These are phyloP conservation scores for Colletotrichum sp. DNA, from an alignment of 2,329 filamentous ascomycete species.

Conservation along the genomic window DNA sequence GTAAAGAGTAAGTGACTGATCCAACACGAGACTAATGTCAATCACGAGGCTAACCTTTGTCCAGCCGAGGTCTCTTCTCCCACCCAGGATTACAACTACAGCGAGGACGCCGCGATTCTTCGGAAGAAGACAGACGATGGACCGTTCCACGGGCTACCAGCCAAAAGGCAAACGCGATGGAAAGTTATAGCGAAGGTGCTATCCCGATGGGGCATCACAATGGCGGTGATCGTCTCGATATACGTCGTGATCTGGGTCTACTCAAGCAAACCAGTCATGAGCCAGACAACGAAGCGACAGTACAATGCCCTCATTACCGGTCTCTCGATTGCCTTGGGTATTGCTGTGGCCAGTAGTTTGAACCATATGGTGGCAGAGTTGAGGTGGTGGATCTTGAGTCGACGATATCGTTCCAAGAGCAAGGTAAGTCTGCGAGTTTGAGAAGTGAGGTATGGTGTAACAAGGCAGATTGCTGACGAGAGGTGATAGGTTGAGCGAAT, in stretches of 20 bases:
- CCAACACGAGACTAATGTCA: neutral
- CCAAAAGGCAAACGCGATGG: neutral
- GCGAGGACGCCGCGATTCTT: constrained; percentile 10
- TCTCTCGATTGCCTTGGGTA: constrained; percentile 44
- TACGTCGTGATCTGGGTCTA: constrained; percentile 34
- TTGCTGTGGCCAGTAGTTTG: constrained; percentile 46
- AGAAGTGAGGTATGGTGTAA: neutral
- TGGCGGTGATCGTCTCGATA: constrained; percentile 29
- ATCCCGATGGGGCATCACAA: constrained; percentile 31
- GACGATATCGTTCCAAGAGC: constrained; percentile 35
- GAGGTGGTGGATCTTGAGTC: constrained; percentile 50
- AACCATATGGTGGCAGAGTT: constrained; percentile 48
- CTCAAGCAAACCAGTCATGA: constrained; percentile 31
- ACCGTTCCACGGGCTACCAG: neutral
- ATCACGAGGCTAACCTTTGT: neutral
- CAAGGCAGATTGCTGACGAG: neutral
- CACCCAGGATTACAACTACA: neutral
- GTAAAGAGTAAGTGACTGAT: neutral
- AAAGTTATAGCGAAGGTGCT: constrained; percentile 1
- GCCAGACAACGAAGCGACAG: constrained; percentile 37
- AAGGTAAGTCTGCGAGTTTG: constrained; percentile 36
- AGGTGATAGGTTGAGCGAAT: constrained; percentile 28
- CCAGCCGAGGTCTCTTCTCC: neutral
- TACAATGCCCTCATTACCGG: constrained; percentile 51
- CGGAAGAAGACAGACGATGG: neutral